Conservation (phyloP, 345 rosid species). For the Aquilaria yunnanensis region DNA sequence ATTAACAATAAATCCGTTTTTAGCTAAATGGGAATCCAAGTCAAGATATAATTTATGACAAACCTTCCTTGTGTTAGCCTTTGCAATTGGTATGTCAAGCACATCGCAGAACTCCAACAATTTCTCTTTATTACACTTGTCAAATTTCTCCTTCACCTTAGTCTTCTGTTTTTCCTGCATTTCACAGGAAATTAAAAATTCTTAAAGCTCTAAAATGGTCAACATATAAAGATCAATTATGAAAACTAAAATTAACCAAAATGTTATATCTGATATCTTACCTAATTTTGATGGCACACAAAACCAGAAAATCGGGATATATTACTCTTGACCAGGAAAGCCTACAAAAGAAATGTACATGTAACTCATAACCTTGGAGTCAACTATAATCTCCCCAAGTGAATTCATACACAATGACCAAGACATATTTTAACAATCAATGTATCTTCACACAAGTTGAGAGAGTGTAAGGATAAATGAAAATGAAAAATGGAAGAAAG, state of each 20-base stretch:
- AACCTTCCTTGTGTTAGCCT: slow-evolving; percentile 73
- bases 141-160: slow-evolving; percentile 76
- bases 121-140: slow-evolving; percentile 81
- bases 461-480: too few species aligned
- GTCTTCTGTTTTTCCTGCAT: slow-evolving; percentile 73
- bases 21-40: neutral
- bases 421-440: neutral
- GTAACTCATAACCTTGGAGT: slow-evolving; percentile 12
- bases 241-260: neutral
- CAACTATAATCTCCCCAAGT: neutral
- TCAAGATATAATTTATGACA: slow-evolving; percentile 5
- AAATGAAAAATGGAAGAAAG: too few species aligned
- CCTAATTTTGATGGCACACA: slow-evolving; percentile 90
- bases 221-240: neutral
- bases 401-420: neutral
- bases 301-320: slow-evolving; percentile 86
- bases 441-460: slow-evolving; percentile 18
- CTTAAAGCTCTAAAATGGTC: neutral
- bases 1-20: neutral
- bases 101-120: slow-evolving; percentile 77
- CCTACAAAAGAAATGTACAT: slow-evolving; percentile 52
- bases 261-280: slow-evolving; percentile 11
- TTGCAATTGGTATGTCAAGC: slow-evolving; percentile 63
- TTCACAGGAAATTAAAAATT: neutral
- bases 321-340: slow-evolving; percentile 71